phyloP scores from a whole-genome alignment of 306 rosid species.

The apple (Malus domestica) region ASM211411v1 NC_041798.1:23162501-23163000 shows the following conservation, averaged over 20 bases:
- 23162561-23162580: constrained; percentile 6
- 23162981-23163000: constrained; percentile 53
- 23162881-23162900: constrained; percentile 29
- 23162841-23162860: constrained; percentile 34
- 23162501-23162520: constrained; percentile 15
- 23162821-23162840: constrained; percentile 31
- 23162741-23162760: constrained; percentile 53
- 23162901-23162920: constrained; percentile 32
- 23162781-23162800: constrained; percentile 43
- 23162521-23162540: constrained; percentile 26
- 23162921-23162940: constrained; percentile 33
- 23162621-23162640: not conserved
- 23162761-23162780: constrained; percentile 50
- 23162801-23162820: constrained; percentile 39
- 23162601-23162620: constrained; percentile 5
- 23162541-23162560: constrained; percentile 35
- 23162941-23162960: constrained; percentile 51
- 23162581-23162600: not conserved
- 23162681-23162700: constrained; percentile 40
- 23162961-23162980: constrained; percentile 42
- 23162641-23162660: not conserved
- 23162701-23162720: constrained; percentile 39
- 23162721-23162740: constrained; percentile 44
- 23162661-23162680: constrained; percentile 25
- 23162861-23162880: constrained; percentile 35